Evolutionary conservation across 352 stramenopile species (phyloP), one percentile per base, ranked within the genome.

Genomic region (Blastocystis sp.): DNA sequence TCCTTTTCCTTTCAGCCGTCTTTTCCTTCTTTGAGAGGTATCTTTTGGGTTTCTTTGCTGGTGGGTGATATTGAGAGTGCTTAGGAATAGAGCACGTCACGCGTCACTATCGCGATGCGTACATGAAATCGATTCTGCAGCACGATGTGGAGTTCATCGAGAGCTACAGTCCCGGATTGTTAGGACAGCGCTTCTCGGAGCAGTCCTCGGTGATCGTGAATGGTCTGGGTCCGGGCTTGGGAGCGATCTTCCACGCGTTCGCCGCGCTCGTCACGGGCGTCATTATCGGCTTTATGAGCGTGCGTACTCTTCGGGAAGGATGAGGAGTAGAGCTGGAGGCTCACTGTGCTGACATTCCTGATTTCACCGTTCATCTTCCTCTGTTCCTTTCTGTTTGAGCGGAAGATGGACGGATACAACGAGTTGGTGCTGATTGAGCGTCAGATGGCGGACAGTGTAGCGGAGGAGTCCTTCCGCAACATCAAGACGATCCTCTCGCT

Each of bases 401-500:
- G 29, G 59, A 19, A 39, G 12, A 88, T 88, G 65, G 37, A 59
- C 26, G 37, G 37, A 29, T 88, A 41, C 51, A 88, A 33, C n/a
- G 29, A 77, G 41, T 41, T 59, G 29, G 13, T 37, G 65, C 63
- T 88, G 78, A 76, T 35, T 16, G 78, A 88, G 1, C 62, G 71
- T 69, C 59, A 78, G 35, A 59, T 94, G 67, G 93, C 93, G 39
- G 93, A 93, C 31, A 92, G 93, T 0, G 81, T 95, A 24, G 93
- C 93, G 0, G 93, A 96, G 63, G 94, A 95, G 59, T 91, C 92
- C 1, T 90, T 95, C 33, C 91, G 92, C 62, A 95, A 95, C 65
- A 91, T 95, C 3, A 93, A 93, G 31, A 95, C 93, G 0, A 93
- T 95, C 41, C 92, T 94, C 91, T 93, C 94, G 91, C 94, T 95